Percentiles rank a stretch among this genome's conserved stretches.
phyloP scores from a whole-genome alignment of 306 rosid species.

The Quercus aquifolioides region DNA sequence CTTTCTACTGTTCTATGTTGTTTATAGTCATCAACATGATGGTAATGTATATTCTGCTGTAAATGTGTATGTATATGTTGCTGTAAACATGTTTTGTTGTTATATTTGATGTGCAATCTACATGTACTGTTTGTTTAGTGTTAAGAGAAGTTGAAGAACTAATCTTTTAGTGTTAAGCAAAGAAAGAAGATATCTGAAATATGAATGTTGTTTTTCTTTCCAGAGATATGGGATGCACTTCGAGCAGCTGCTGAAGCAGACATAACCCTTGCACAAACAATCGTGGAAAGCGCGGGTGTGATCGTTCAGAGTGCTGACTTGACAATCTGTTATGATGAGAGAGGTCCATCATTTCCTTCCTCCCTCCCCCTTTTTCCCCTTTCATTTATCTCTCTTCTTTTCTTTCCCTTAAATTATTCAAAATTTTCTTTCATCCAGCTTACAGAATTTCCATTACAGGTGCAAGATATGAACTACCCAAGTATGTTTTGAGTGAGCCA shows the following conservation, averaged over 20 bases:
- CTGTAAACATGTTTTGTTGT: neutral
- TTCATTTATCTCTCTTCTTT: neutral
- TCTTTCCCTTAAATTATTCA: neutral
- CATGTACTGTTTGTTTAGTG: neutral
- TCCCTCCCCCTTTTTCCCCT: neutral
- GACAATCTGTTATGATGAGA: constrained; percentile 93
- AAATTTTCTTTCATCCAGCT: neutral
- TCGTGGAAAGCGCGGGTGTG: constrained; percentile 93
- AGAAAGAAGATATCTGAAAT: neutral
- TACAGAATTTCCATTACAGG: constrained; percentile 47
- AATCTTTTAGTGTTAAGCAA: neutral
- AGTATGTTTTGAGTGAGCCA: constrained; percentile 98
- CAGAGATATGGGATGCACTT: constrained; percentile 99
- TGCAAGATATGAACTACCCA: constrained; percentile 91
- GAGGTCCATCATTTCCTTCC: constrained; percentile 45
- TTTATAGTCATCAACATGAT: neutral
- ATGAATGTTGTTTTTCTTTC: neutral
- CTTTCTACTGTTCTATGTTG: neutral
- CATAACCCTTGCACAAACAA: constrained; percentile 77
- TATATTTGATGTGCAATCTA: neutral
- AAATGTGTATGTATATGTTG: neutral
- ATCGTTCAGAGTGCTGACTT: constrained; percentile 91
- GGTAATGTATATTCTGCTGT: neutral
- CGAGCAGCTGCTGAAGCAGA: constrained; percentile 98
- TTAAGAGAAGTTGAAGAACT: neutral